Evolutionary conservation across 306 rosid species (phyloP), one percentile per base, ranked within the genome.

Genomic region (Lagenaria siceraria): DNA sequence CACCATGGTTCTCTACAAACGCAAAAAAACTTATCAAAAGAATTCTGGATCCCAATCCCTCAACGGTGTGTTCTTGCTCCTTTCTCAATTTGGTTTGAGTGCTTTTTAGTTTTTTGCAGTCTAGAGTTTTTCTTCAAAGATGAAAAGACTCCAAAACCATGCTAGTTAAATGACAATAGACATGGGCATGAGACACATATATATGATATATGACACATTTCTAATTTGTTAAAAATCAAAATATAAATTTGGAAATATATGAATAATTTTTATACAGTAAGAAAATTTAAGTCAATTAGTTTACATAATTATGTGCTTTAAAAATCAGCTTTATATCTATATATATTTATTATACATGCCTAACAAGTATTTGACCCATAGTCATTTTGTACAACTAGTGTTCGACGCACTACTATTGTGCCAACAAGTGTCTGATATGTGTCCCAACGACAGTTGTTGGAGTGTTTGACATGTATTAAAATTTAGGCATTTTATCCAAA

Each of bases 1-100:
- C 98, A 58, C 90, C 97, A 42, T 95, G 98, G 98, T 95, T 92
- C 88, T 95, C 98, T 80, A 42, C 98, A 53, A 88, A 90, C 77
- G 97, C 89, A 78, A 95, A 92, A 87, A 92, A 90, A 80, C 84
- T 95, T 81, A 92, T 95, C 70, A 88, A 87, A 68, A 87, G 92
- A 87, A 92, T 95, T 80, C 88, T 95, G 83, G 98, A 95, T 79
- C 98, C 98, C 19, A 87, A 84, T 81, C 97, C 98, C 62, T 69
- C 83, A 56, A 84, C 93, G 12, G 98, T 95, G 87, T 74, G 96
- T 56, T 65, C 58, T 81, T 77, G 61, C 58, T 80, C 74, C 68
- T 7, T 78, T 69, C 53, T 43, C 17, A 68, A 66, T 63, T 29
- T 78, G 48, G 40, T 49, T 74, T 64, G 8, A 42, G 19, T 70